Base-by-base conservation (phyloP, 169 alveolate genomes). In the Babesia gibsoni region DNA sequence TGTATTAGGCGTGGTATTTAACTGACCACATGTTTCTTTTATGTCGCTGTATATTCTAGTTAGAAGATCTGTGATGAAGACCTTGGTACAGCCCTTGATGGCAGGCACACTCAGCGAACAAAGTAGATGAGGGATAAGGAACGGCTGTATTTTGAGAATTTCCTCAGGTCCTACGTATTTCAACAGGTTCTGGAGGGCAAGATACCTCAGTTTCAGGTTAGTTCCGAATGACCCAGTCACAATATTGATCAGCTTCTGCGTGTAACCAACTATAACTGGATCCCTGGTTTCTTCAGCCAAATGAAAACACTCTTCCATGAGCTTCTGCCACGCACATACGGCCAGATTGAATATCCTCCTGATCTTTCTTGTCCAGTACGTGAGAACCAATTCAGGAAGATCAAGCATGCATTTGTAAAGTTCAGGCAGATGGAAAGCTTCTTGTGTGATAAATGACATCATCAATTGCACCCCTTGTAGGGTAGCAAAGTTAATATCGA, bases 301-400 rank as follows among this genome's bases (percentile, higher is more conserved):
- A 4, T 42, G 33, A 42, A 36, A 58, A 18, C 35, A 36, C 12
- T 48, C 16, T 14, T 72, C 67, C 64, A 72, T 58, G 10, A 61
- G 46, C 37, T 56, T 72, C 14, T 8, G 30, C 83, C 83, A 72
- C 16, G 61, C 45, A 3, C 48, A 14, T 27, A 72, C 52, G 7
- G 83, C 54, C 4, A 72, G 48, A 42, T 72, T 39, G 18, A 78
- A 72, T 23, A 48, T 46, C 39, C 73, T 0, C 42, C 83, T 72
- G 27, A 63, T 59, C 45, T 49, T 59, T 8, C 68, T 45, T 1
- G 77, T 50, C 83, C 83, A 72, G 48, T 45, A 58, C 16, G 54
- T 72, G 27, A 72, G 22, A 2, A 72, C 33, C 23, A 72, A 25
- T 8, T 58, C 78, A 7, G 59, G 59, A 20, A 68, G 46, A 27